Conservation (phyloP, 2,329 filamentous ascomycete genomes). For the Camillea tinctor region DNA sequence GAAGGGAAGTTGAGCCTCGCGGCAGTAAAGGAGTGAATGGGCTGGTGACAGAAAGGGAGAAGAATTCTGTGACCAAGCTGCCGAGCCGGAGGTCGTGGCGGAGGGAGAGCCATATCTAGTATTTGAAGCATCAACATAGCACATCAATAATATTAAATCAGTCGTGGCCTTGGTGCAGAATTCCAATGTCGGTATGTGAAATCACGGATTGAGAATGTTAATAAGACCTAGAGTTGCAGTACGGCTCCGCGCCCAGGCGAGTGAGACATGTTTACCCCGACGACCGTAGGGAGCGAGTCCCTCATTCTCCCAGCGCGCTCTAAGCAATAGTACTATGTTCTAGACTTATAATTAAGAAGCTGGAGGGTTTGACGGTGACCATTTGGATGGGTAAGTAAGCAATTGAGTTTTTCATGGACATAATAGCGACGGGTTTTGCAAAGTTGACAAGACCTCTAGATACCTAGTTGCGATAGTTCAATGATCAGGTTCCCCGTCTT, state of each 20-base stretch:
- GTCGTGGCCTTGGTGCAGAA: slow-evolving; percentile 19
- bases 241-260: slow-evolving; percentile 10
- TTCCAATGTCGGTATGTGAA: slow-evolving; percentile 22
- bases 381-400: too few relatives aligned
- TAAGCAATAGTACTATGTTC: too few relatives aligned
- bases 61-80: slow-evolving; percentile 7
- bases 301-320: too few relatives aligned
- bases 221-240: slow-evolving; percentile 22
- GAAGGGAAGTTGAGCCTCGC: slow-evolving; percentile 15
- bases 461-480: too few relatives aligned
- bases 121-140: slow-evolving; percentile 20
- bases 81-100: slow-evolving; percentile 1
- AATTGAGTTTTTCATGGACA: too few relatives aligned
- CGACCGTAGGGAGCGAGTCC: slow-evolving; percentile 1
- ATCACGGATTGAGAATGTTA: slow-evolving; percentile 24
- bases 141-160: slow-evolving; percentile 8
- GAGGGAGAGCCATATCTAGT: background rate
- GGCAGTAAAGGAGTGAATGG: slow-evolving; percentile 21
- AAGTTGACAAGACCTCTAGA: too few relatives aligned
- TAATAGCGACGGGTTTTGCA: too few relatives aligned
- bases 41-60: slow-evolving; percentile 10
- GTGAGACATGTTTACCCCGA: slow-evolving; percentile 24
- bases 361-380: too few relatives aligned
- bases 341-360: too few relatives aligned
- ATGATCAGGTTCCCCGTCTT: too few relatives aligned